These are phyloP conservation scores for Collybia sordida DNA, from an alignment of 768 basidiomycete genomes.

Conservation along the genomic window DNA sequence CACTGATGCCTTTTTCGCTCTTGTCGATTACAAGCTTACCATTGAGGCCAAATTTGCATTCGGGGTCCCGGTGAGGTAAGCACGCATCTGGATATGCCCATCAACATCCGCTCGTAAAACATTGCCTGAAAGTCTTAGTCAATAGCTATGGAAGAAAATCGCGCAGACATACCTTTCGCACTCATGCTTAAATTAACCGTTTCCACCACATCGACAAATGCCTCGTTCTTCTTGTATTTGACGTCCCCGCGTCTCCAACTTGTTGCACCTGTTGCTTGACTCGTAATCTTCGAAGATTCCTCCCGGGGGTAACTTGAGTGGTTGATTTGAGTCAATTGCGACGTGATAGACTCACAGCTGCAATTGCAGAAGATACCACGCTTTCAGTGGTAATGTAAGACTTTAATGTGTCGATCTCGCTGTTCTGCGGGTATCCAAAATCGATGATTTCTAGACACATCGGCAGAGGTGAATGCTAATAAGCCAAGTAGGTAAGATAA, in stretches of 20 bases:
- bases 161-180: constrained; percentile 70
- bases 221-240: constrained; percentile 99
- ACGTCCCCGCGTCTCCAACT: constrained; percentile 96
- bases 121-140: constrained; percentile 52
- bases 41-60: constrained; percentile 98
- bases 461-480: too few relatives aligned
- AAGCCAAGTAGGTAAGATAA: too few relatives aligned
- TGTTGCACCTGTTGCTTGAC: constrained; percentile 94
- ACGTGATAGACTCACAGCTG: constrained; percentile 54
- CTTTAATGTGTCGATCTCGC: constrained; percentile 96
- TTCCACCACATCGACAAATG: constrained; percentile 99
- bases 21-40: constrained; percentile 98
- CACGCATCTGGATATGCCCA: constrained; percentile 97
- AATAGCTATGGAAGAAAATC: neutral
- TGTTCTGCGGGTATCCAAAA: constrained; percentile 99
- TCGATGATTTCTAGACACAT: too few relatives aligned
- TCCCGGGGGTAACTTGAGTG: constrained; percentile 51
- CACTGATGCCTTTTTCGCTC: constrained; percentile 59
- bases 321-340: neutral
- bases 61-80: constrained; percentile 96
- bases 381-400: constrained; percentile 98
- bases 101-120: constrained; percentile 95
- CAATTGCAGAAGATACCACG: constrained; percentile 82
- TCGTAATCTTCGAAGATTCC: constrained; percentile 95
- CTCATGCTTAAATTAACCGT: constrained; percentile 96